These are phyloP conservation scores for Apiotrichum sp. DNA, from an alignment of 1,284 basidiomycete species.

Conservation along the genomic window DNA sequence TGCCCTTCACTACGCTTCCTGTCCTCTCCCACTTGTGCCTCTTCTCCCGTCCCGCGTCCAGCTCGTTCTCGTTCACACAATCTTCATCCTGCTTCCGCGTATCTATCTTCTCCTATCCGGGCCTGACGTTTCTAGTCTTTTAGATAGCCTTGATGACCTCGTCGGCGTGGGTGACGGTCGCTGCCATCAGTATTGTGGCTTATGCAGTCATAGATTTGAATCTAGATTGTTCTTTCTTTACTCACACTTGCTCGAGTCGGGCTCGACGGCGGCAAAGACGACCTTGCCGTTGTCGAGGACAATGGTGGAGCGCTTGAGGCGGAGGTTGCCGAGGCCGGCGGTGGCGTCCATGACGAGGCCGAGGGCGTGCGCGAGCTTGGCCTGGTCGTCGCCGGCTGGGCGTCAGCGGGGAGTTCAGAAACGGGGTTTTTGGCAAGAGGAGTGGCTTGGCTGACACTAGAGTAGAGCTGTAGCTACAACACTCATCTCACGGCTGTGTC, in stretches of 20 bases:
- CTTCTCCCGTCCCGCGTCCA: no score
- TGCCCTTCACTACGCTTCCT: no score
- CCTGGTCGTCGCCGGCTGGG: conserved; percentile 60
- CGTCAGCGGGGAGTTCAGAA: conserved; percentile 2
- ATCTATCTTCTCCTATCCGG: no score
- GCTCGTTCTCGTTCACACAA: no score
- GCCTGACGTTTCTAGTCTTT: no score
- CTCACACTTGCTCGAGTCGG: conserved; percentile 51
- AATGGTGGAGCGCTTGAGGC: conserved; percentile 56
- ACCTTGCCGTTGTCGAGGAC: conserved; percentile 54
- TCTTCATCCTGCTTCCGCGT: no score
- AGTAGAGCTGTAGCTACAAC: neutral
- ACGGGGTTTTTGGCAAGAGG: no score
- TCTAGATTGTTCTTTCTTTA: no score
- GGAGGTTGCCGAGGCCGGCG: conserved; percentile 57
- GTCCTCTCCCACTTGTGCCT: no score
- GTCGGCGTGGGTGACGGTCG: conserved; percentile 58
- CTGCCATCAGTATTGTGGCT: conserved; percentile 10
- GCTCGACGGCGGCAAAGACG: conserved; percentile 56
- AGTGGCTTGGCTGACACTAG: no score
- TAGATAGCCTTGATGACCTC: conserved; percentile 54
- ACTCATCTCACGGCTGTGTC: neutral
- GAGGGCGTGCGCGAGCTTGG: conserved; percentile 54
- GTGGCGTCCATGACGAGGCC: conserved; percentile 63
- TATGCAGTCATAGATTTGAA: neutral